Evolutionary conservation across 306 rosid species (phyloP), one percentile per base, ranked within the genome.

Genomic region (Malus asiatica): DNA sequence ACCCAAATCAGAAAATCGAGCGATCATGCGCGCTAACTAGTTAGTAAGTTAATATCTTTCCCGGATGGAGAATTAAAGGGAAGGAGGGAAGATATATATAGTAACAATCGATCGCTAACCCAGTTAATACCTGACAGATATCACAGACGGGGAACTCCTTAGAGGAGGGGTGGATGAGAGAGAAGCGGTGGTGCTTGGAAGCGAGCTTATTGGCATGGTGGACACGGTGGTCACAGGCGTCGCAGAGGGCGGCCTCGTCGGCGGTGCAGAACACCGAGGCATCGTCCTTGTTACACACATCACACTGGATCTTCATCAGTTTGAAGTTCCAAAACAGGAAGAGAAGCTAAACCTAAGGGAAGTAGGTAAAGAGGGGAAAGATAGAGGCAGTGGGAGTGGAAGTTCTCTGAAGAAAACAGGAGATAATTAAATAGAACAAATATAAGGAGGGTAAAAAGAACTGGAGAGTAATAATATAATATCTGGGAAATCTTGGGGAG

Each of bases 201-300:
- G 97, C 99, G 42, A 90, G 96, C 81, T 92, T 92, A 80, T 96
- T 96, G 80, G 97, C 99, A 29, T 89, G 93, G 88, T 96, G 99
- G 89, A 96, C 93, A 4, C 93, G 92, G 82, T 87, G 96, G 81
- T 96, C 99, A 72, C 98, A 92, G 73, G 76, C 74, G 74, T 72
- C 79, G 29, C 99, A 96, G 8, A 96, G 92, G 35, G 89, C 97
- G 15, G 99, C 99, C 82, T 96, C 99, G 66, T 96, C 98, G 79
- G 97, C 96, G 77, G 96, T 93, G 88, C 98, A 96, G 86, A 83
- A 96, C 8, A 92, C 86, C 1, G 91, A 85, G 25, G 97, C 98
- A 2, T 92, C 90, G 51, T 75, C 68, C 59, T 85, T 88, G 81
- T 70, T 79, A 67, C 99, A 96, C 1, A 90, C 99, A 83, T 92